Conservation (phyloP, 805 yeast species). For the Saccharomycopsis vini region DNA sequence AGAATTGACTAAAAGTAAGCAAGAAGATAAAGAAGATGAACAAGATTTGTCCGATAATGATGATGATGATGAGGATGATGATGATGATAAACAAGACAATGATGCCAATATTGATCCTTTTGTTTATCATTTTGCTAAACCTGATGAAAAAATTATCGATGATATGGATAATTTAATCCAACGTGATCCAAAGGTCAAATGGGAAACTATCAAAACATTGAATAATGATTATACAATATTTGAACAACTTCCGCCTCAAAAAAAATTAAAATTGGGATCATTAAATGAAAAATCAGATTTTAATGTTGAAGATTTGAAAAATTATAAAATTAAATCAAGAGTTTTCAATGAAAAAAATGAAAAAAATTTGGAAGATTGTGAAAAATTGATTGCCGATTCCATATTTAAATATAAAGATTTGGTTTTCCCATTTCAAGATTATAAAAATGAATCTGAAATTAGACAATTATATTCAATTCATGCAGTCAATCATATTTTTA, state of each 20-base stretch:
- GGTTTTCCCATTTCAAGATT: slow-evolving; percentile 45
- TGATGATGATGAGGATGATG: too few relatives aligned
- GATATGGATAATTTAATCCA: slow-evolving; percentile 8
- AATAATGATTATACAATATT: slow-evolving; percentile 26
- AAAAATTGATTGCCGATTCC: slow-evolving; percentile 48
- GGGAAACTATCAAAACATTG: slow-evolving; percentile 25
- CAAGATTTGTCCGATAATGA: slow-evolving; percentile 27
- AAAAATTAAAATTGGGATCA: neutral
- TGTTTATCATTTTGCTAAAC: slow-evolving; percentile 60
- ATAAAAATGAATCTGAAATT: slow-evolving; percentile 42
- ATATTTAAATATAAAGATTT: slow-evolving; percentile 69
- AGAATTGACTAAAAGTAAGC: slow-evolving; percentile 20
- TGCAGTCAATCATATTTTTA: slow-evolving; percentile 70
- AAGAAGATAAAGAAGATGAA: slow-evolving; percentile 28
- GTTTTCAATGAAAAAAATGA: slow-evolving; percentile 24
- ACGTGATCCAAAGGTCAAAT: slow-evolving; percentile 23
- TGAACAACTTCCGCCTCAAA: slow-evolving; percentile 28
- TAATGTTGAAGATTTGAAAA: neutral
- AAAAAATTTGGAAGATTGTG: slow-evolving; percentile 33
- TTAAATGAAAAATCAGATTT: slow-evolving; percentile 7
- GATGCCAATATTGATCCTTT: slow-evolving; percentile 56
- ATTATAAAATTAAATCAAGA: slow-evolving; percentile 39
- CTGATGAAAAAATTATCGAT: slow-evolving; percentile 20
- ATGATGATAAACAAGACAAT: slow-evolving; percentile 24
- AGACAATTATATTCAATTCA: slow-evolving; percentile 62